Evolutionary conservation across 2,329 filamentous ascomycete genomes (phyloP).

Genomic region (Aureobasidium sp.): DNA sequence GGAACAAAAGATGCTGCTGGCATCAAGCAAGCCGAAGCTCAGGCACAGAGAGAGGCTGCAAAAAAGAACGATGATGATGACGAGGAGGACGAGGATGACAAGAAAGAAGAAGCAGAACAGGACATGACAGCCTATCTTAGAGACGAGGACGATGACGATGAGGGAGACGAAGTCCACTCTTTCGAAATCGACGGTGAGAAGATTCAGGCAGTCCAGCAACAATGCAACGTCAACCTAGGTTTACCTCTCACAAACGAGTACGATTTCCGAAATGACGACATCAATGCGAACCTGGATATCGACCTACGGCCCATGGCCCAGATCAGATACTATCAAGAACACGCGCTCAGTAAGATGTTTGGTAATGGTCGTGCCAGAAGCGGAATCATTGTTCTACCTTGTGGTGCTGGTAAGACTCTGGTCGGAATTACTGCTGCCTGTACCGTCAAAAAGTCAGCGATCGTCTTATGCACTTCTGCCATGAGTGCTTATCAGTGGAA

Average conservation of each 20-base stretch:
- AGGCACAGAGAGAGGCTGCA: slow-evolving; percentile 37
- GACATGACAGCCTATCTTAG: slow-evolving; percentile 64
- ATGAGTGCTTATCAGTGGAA: slow-evolving; percentile 99
- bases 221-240: slow-evolving; percentile 71
- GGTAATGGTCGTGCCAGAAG: slow-evolving; percentile 95
- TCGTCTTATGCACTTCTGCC: slow-evolving; percentile 91
- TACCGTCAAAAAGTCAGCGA: slow-evolving; percentile 93
- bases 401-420: slow-evolving; percentile 92
- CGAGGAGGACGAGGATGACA: slow-evolving; percentile 47
- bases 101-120: slow-evolving; percentile 35
- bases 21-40: slow-evolving; percentile 62
- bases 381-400: slow-evolving; percentile 93
- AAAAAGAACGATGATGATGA: slow-evolving; percentile 43
- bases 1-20: slow-evolving; percentile 91
- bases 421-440: slow-evolving; percentile 98
- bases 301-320: slow-evolving; percentile 83
- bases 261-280: slow-evolving; percentile 86
- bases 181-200: slow-evolving; percentile 81
- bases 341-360: slow-evolving; percentile 98
- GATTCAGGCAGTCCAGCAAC: slow-evolving; percentile 82
- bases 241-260: slow-evolving; percentile 93
- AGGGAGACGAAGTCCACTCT: slow-evolving; percentile 79
- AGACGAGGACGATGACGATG: slow-evolving; percentile 79
- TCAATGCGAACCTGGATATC: slow-evolving; percentile 87
- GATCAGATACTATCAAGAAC: slow-evolving; percentile 93